phyloP scores from a whole-genome alignment of 306 rosid species.

The Acacia crassicarpa region DNA sequence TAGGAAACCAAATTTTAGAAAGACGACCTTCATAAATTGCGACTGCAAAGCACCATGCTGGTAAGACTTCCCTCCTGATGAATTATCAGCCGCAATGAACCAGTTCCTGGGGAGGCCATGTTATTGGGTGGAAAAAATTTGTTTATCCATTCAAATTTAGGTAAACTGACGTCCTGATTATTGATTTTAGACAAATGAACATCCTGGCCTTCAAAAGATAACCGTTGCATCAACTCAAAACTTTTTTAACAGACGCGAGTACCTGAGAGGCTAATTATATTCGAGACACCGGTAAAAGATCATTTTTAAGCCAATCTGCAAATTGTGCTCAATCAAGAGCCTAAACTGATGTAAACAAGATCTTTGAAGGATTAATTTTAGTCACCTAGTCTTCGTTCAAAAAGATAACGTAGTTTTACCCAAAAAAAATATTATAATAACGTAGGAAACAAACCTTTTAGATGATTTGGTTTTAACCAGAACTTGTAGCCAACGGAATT shows the following conservation, averaged over 20 bases:
- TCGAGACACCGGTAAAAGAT: neutral
- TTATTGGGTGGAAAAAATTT: neutral
- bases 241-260: too few relatives aligned
- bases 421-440: too few relatives aligned
- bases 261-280: too few relatives aligned
- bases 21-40: conserved; percentile 36
- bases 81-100: conserved; percentile 29
- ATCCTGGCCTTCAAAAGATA: neutral
- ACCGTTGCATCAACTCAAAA: neutral
- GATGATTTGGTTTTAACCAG: neutral
- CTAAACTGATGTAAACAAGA: neutral
- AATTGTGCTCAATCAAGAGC: neutral
- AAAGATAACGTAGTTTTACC: neutral
- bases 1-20: neutral
- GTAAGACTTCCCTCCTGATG: conserved; percentile 28
- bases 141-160: neutral
- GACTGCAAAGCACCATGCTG: conserved; percentile 40
- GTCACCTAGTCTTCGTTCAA: neutral
- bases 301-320: neutral
- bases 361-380: neutral
- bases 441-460: neutral
- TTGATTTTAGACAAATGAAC: neutral
- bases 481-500: neutral
- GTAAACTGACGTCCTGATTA: neutral
- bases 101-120: conserved; percentile 25